A percentile compares a stretch with the other conserved stretches of the same genome.
Evolutionary conservation across 176 grass and related monocot species (phyloP).

Genomic region (Microstegium vimineum): DNA sequence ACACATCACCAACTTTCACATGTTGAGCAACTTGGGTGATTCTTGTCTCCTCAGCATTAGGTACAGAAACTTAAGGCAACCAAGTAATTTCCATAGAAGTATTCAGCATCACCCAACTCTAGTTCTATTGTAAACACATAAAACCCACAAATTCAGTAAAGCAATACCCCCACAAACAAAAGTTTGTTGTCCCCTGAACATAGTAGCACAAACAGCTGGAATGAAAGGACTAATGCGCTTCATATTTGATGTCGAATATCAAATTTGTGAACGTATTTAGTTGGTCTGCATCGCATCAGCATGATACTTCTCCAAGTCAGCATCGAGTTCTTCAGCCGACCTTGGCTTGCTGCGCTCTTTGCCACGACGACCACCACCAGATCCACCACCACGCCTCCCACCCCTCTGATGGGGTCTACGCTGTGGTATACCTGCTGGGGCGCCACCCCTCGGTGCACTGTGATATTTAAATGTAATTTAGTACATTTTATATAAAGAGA

Average conservation of each 20-base stretch:
- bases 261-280: slow-evolving; percentile 29
- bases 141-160: slow-evolving; percentile 57
- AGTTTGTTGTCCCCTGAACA: slow-evolving; percentile 43
- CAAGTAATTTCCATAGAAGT: slow-evolving; percentile 46
- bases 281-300: slow-evolving; percentile 87
- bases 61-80: slow-evolving; percentile 46
- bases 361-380: slow-evolving; percentile 53
- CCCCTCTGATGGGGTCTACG: slow-evolving; percentile 45
- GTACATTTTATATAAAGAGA: neutral
- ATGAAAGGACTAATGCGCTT: slow-evolving; percentile 30
- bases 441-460: slow-evolving; percentile 48
- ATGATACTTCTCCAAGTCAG: slow-evolving; percentile 98
- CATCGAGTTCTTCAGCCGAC: slow-evolving; percentile 90
- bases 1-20: slow-evolving; percentile 43
- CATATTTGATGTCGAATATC: slow-evolving; percentile 36
- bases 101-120: slow-evolving; percentile 45
- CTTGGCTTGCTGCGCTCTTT: slow-evolving; percentile 48
- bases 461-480: slow-evolving; percentile 36
- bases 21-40: slow-evolving; percentile 26
- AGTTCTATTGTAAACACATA: slow-evolving; percentile 46
- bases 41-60: slow-evolving; percentile 20
- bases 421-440: slow-evolving; percentile 24
- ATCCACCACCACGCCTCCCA: slow-evolving; percentile 40
- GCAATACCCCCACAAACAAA: slow-evolving; percentile 47
- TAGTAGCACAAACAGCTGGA: slow-evolving; percentile 46